phyloP scores from a whole-genome alignment of 768 basidiomycete genomes.

The Suillus decipiens region DNA sequence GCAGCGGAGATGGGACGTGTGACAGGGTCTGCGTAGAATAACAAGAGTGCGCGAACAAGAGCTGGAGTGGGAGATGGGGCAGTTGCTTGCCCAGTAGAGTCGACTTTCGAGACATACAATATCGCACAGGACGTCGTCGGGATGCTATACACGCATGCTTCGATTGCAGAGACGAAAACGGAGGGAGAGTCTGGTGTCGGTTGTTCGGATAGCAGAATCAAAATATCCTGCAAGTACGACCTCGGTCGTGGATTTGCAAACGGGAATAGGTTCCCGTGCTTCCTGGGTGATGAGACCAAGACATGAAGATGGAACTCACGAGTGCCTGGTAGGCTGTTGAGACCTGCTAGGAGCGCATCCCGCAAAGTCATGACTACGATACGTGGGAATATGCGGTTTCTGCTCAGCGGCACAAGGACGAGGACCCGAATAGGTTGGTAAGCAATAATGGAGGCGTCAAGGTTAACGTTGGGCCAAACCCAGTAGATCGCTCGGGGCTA shows the following conservation, averaged over 20 bases:
- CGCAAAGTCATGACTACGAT: conserved; percentile 48
- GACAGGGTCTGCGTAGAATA: conserved; percentile 60
- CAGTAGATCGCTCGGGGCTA: neutral
- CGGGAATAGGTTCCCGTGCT: conserved; percentile 69
- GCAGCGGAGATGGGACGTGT: conserved; percentile 59
- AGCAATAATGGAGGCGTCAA: neutral
- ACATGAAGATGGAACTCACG: conserved; percentile 77
- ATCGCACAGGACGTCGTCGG: conserved; percentile 69
- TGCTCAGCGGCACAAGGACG: conserved; percentile 10
- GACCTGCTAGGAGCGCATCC: conserved; percentile 59
- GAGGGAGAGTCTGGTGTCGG: conserved; percentile 46
- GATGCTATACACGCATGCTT: conserved; percentile 73
- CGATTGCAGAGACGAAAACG: conserved; percentile 77
- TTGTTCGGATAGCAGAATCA: conserved; percentile 75
- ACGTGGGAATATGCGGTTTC: conserved; percentile 24
- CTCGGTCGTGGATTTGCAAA: conserved; percentile 69
- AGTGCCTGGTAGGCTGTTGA: conserved; percentile 60
- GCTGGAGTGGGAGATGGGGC: conserved; percentile 67
- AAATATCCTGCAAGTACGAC: conserved; percentile 72
- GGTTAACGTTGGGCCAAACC: neutral
- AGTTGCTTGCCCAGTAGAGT: conserved; percentile 79
- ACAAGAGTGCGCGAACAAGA: conserved; percentile 67
- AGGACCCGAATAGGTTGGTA: neutral
- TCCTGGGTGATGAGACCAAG: conserved; percentile 67
- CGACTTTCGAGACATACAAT: conserved; percentile 92